A percentile compares a stretch with the other conserved stretches of the same genome.
These are phyloP conservation scores for Cercospora sojina DNA, from an alignment of 2,329 filamentous ascomycete genomes.

Conservation along the genomic window DNA sequence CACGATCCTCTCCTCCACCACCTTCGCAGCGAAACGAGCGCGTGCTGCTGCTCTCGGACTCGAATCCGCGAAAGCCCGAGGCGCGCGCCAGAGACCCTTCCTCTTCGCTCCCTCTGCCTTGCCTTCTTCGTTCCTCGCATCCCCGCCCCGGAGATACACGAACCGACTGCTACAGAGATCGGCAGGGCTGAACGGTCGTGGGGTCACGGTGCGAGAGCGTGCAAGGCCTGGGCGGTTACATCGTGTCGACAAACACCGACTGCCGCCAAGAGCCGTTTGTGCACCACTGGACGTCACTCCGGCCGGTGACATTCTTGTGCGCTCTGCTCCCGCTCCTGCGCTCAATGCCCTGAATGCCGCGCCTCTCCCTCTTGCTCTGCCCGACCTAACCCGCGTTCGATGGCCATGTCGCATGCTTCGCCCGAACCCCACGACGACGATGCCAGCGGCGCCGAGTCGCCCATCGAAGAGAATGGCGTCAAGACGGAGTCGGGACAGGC, in stretches of 20 bases:
- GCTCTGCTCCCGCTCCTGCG: neutral
- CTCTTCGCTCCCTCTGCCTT: neutral
- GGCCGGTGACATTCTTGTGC: conserved; percentile 8
- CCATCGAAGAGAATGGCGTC: conserved; percentile 32
- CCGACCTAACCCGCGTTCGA: neutral
- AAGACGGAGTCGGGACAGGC: conserved; percentile 33
- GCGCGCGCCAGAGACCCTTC: neutral
- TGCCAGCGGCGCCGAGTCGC: conserved; percentile 34
- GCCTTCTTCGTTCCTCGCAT: neutral
- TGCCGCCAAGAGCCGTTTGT: neutral
- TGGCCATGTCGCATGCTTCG: conserved; percentile 35
- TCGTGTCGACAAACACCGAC: conserved; percentile 12
- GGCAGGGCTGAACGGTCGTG: conserved; percentile 9
- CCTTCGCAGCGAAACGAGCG: neutral
- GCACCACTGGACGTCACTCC: conserved; percentile 11
- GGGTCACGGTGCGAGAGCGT: conserved; percentile 1
- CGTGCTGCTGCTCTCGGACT: neutral
- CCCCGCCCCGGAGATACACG: conserved; percentile 2
- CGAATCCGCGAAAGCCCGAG: neutral
- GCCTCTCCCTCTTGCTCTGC: neutral
- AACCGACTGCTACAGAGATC: neutral
- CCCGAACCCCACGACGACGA: conserved; percentile 37
- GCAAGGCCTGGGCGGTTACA: conserved; percentile 7
- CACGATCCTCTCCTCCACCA: neutral
- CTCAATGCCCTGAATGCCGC: conserved; percentile 3